These are phyloP conservation scores for Xylaria castorea DNA, from an alignment of 495 filamentous ascomycete genomes.

Conservation along the genomic window DNA sequence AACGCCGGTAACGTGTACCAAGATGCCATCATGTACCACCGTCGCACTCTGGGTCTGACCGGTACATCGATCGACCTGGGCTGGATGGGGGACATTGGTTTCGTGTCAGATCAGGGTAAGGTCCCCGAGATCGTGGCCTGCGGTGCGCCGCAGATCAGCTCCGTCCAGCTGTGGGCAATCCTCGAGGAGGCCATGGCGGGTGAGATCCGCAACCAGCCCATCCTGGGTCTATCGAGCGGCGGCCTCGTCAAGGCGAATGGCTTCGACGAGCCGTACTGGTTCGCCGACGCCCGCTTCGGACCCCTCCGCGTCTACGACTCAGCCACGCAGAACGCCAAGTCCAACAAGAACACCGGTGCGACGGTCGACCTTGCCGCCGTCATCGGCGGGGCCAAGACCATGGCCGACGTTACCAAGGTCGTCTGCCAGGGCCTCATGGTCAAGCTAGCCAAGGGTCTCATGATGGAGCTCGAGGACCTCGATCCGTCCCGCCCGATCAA, in stretches of 20 bases:
- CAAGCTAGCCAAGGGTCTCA: slow-evolving; percentile 40
- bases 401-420: slow-evolving; percentile 31
- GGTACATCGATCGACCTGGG: slow-evolving; percentile 57
- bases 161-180: slow-evolving; percentile 33
- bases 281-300: slow-evolving; percentile 52
- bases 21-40: slow-evolving; percentile 51
- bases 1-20: slow-evolving; percentile 62
- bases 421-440: slow-evolving; percentile 38
- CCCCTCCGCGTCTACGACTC: slow-evolving; percentile 48
- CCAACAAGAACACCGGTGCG: slow-evolving; percentile 24
- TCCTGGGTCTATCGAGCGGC: slow-evolving; percentile 39
- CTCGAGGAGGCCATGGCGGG: slow-evolving; percentile 35
- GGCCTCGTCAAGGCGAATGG: slow-evolving; percentile 41
- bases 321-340: slow-evolving; percentile 28
- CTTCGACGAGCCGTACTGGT: slow-evolving; percentile 52
- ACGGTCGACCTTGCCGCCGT: slow-evolving; percentile 34
- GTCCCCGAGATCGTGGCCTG: slow-evolving; percentile 38
- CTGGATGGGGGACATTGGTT: slow-evolving; percentile 45
- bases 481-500: slow-evolving; percentile 39
- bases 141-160: slow-evolving; percentile 36
- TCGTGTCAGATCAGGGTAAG: slow-evolving; percentile 38
- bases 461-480: slow-evolving; percentile 41
- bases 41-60: slow-evolving; percentile 42
- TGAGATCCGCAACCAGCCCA: slow-evolving; percentile 34
- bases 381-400: slow-evolving; percentile 30